Base-by-base conservation (phyloP, 805 yeast species). In the Schwanniomyces occidentalis region DNA sequence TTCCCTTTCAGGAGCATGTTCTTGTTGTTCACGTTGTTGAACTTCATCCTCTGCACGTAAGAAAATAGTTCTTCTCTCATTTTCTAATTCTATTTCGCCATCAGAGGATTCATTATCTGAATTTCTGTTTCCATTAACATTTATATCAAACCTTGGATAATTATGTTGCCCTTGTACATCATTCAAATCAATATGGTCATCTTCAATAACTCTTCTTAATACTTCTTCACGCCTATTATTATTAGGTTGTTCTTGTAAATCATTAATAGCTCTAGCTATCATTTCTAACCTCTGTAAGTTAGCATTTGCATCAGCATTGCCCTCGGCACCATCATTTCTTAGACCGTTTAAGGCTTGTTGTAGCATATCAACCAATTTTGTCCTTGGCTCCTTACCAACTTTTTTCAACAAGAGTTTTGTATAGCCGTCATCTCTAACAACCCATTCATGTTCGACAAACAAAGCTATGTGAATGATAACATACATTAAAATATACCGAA, bases 361-460 rank as follows among this genome's bases (percentile, higher is more conserved):
- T 20, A 66, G 52, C 61, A 65, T 50, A 35, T 65, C 69, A 18
- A 58, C 55, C 40, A 68, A 56, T 37, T 60, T 65, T 9, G 71
- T 58, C 32, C 67, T 56, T 25, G 74, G 72, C 41, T 71, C 78
- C 30, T 63, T 71, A 2, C 93, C 93, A 29, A 85, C 75, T 39
- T 72, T 75, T 42, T 69, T 76, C 34, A 71, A 54, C 12, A 84
- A 62, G 52, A 82, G 68, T 49, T 76, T 78, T 18, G 65, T 56
- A 53, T 81, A 82, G 0, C 87, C 88, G 30, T 80, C 78, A 53
- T 85, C 95, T 35, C 79, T 64, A 1, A 77, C 75, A 10, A 84
- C 82, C 78, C 84, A 79, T 46, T 83, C 89, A 51, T 82, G 84
- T 41, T 75, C 79, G 15, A 80, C 63, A 49, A 76, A 75, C 5